These are phyloP conservation scores for Colletotrichum trifolii DNA, from an alignment of 2,329 filamentous ascomycete species.

Conservation along the genomic window DNA sequence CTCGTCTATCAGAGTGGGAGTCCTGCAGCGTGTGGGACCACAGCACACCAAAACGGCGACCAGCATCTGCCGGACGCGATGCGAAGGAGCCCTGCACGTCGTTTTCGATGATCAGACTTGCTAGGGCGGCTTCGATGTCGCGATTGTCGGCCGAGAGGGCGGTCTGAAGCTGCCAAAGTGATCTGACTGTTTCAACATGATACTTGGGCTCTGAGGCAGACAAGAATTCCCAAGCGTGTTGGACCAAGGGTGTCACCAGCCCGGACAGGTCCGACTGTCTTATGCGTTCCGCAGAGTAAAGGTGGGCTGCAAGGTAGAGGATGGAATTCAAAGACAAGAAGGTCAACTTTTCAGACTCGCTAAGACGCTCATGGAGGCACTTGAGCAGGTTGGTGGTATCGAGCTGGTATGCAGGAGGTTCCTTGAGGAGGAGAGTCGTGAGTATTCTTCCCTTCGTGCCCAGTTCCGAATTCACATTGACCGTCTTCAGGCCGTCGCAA, in stretches of 20 bases:
- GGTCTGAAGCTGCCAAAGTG: slow-evolving; percentile 86
- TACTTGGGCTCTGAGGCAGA: slow-evolving; percentile 89
- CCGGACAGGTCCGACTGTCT: slow-evolving; percentile 63
- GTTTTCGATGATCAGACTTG: slow-evolving; percentile 72
- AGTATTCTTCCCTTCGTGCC: slow-evolving; percentile 70
- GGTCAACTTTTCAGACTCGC: slow-evolving; percentile 49
- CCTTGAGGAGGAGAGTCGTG: slow-evolving; percentile 66
- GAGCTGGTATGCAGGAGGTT: slow-evolving; percentile 53
- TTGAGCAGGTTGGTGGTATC: slow-evolving; percentile 61
- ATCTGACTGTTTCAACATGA: slow-evolving; percentile 90
- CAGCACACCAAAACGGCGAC: slow-evolving; percentile 77
- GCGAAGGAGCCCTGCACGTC: slow-evolving; percentile 60
- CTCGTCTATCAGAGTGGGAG: slow-evolving; percentile 50
- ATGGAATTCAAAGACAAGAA: slow-evolving; percentile 70
- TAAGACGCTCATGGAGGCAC: slow-evolving; percentile 62
- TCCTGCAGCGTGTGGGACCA: slow-evolving; percentile 85
- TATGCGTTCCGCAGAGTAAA: slow-evolving; percentile 66
- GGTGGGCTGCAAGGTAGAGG: slow-evolving; percentile 66
- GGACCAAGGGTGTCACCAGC: slow-evolving; percentile 76
- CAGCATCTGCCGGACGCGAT: slow-evolving; percentile 66
- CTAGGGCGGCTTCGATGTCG: slow-evolving; percentile 83
- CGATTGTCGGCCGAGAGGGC: slow-evolving; percentile 74
- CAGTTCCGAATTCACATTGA: slow-evolving; percentile 58
- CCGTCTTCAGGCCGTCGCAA: slow-evolving; percentile 57
- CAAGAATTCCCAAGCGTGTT: slow-evolving; percentile 81